phyloP scores from a whole-genome alignment of 2,329 filamentous ascomycete species.

The Fusarium heterosporum region DNA sequence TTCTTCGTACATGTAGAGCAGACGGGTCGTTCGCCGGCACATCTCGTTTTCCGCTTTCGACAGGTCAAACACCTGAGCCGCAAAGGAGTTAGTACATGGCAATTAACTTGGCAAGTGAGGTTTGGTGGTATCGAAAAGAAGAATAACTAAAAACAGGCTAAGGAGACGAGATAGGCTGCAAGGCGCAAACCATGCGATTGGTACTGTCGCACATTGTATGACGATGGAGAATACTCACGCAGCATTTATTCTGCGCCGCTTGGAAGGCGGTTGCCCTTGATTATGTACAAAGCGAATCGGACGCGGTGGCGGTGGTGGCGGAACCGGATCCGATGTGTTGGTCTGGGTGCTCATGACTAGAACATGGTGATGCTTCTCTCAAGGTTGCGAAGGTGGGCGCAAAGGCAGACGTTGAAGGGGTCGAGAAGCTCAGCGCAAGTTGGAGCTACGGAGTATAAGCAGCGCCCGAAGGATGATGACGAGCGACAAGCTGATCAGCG shows the following conservation, averaged over 20 bases:
- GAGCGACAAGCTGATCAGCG: conserved; percentile 39
- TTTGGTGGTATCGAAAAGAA: neutral
- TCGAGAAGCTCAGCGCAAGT: conserved; percentile 30
- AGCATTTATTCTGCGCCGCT: conserved; percentile 81
- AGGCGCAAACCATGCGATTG: neutral
- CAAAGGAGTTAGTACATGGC: conserved; percentile 34
- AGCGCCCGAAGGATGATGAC: conserved; percentile 23
- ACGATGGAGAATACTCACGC: conserved; percentile 67
- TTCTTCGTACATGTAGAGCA: conserved; percentile 81
- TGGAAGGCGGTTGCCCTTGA: conserved; percentile 83
- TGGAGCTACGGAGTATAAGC: conserved; percentile 30
- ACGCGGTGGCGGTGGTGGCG: conserved; percentile 60
- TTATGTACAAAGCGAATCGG: conserved; percentile 85
- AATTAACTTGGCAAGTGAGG: neutral
- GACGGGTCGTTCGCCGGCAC: conserved; percentile 76
- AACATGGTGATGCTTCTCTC: conserved; percentile 52
- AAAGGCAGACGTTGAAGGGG: conserved; percentile 19
- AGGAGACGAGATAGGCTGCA: neutral
- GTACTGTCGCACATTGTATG: neutral
- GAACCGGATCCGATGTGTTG: conserved; percentile 55
- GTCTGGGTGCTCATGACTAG: conserved; percentile 61
- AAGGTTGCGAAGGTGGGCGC: conserved; percentile 25
- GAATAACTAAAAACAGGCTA: neutral
- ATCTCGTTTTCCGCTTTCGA: conserved; percentile 80
- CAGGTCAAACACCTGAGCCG: conserved; percentile 60